Evolutionary conservation across 1,139 yeast species (phyloP), one percentile per base, ranked within the genome.

Genomic region (Yamadazyma diospyri): DNA sequence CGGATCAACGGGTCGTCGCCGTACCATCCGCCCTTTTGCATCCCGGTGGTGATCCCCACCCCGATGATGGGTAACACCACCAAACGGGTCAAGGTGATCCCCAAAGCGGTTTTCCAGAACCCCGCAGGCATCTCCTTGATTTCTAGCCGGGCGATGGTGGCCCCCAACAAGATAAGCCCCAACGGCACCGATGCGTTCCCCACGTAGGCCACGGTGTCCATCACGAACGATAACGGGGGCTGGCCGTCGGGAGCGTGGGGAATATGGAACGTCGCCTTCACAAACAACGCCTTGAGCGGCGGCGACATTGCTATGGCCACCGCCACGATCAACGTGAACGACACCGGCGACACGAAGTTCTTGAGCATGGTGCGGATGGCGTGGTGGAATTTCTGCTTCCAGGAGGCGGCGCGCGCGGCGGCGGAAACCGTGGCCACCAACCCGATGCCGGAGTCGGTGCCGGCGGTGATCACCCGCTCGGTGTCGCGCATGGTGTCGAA

Each of bases 181-280:
- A 86, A 62, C 1, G 97, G 97, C 20, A 89, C 97, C 20, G 87
- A 78, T 0, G 96, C 96, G 2, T 78, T 78, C 1, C 96, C 96
- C 3, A 89, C 64, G 53, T 89, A 89, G 12, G 76, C 53, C 1
- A 92, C 68, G 41, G 79, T 77, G 52, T 89, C 96, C 74, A 89
- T 81, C 8, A 88, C 39, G 46, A 89, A 89, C 17, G 88, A 84
- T 29, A 89, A 64, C 1, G 95, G 87, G 0, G 97, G 97, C 40
- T 70, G 70, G 4, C 69, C 68, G 56, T 89, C 97, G 0, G 97
- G 97, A 0, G 97, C 97, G 35, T 70, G 53, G 2, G 72, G 80
- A 5, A 64, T 53, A 32, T 57, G 44, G 33, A 55, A 54, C 2
- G 34, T 37, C 2, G 56, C 37, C 6, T 40, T 34, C 5, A 84